These are phyloP conservation scores for Biscogniauxia marginata DNA, from an alignment of 2,329 filamentous ascomycete species.

Conservation along the genomic window DNA sequence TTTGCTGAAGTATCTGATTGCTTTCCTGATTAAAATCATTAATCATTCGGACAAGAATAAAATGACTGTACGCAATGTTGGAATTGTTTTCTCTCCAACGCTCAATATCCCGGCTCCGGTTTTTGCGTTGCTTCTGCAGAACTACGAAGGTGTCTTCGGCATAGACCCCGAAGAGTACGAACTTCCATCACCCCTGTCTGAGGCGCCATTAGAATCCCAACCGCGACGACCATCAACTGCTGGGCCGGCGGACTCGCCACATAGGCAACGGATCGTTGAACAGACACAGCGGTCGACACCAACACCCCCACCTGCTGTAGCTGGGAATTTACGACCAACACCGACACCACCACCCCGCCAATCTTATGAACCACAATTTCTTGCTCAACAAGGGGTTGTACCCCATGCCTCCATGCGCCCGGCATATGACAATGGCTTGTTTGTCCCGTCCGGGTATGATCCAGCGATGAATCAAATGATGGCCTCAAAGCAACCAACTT, in stretches of 20 bases:
- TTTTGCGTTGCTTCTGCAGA: conserved; percentile 89
- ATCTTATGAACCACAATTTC: conserved; percentile 46
- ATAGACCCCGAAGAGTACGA: conserved; percentile 64
- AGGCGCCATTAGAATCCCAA: conserved; percentile 34
- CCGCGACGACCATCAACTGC: conserved; percentile 50
- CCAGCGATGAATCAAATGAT: conserved; percentile 15
- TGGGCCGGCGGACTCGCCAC: conserved; percentile 49
- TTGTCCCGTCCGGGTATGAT: conserved; percentile 37
- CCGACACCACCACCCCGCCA: conserved; percentile 45
- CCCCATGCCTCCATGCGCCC: conserved; percentile 36
- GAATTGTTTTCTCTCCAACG: conserved; percentile 96
- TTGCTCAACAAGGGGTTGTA: conserved; percentile 35
- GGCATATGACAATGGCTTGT: conserved; percentile 45
- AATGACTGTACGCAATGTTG: conserved; percentile 97
- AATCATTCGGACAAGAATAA: conserved; percentile 90
- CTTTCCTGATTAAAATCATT: conserved; percentile 88
- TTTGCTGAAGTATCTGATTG: conserved; percentile 78
- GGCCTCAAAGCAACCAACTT: conserved; percentile 27
- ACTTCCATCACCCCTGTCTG: conserved; percentile 46
- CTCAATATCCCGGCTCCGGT: conserved; percentile 94
- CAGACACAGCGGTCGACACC: conserved; percentile 43
- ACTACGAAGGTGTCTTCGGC: conserved; percentile 84
- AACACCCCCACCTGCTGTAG: conserved; percentile 45
- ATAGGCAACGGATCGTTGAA: conserved; percentile 49
- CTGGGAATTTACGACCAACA: conserved; percentile 32